Conservation (phyloP, 257 asterid genomes). For the Rauvolfia tetraphylla region DNA sequence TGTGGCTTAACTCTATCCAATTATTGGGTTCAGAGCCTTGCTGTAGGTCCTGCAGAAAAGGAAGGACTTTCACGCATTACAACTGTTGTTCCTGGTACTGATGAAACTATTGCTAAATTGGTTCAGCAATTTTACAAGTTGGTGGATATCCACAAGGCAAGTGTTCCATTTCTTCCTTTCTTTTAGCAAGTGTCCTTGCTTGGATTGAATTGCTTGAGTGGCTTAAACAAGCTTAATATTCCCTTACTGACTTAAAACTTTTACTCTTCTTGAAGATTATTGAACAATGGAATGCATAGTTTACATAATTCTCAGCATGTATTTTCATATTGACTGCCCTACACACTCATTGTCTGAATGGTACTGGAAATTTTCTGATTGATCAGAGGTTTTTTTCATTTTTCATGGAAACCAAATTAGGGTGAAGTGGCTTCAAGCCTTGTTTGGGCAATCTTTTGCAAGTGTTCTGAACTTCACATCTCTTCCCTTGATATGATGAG, state of each 20-base stretch:
- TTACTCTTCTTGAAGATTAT: background rate
- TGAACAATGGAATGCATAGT: background rate
- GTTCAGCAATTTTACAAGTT: slow-evolving; percentile 74
- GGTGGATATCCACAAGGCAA: slow-evolving; percentile 77
- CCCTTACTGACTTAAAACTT: background rate
- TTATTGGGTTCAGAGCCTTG: slow-evolving; percentile 68
- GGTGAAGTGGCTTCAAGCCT: background rate
- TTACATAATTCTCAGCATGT: background rate
- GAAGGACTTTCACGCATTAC: slow-evolving; percentile 85
- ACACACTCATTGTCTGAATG: background rate
- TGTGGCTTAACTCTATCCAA: slow-evolving; percentile 6
- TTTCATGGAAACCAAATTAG: background rate
- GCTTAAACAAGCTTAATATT: background rate
- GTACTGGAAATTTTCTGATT: background rate
- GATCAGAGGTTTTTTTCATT: background rate
- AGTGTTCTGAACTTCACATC: background rate
- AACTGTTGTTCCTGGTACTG: slow-evolving; percentile 88
- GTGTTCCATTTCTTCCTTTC: background rate
- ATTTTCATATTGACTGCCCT: background rate
- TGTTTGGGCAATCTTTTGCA: background rate
- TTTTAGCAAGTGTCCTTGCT: background rate
- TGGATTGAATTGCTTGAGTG: background rate
- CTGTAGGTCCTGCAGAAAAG: slow-evolving; percentile 80
- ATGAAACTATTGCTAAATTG: slow-evolving; percentile 64
- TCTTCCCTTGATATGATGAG: background rate